These are phyloP conservation scores for Penicillium crustosum DNA, from an alignment of 2,329 filamentous ascomycete genomes.

Conservation along the genomic window DNA sequence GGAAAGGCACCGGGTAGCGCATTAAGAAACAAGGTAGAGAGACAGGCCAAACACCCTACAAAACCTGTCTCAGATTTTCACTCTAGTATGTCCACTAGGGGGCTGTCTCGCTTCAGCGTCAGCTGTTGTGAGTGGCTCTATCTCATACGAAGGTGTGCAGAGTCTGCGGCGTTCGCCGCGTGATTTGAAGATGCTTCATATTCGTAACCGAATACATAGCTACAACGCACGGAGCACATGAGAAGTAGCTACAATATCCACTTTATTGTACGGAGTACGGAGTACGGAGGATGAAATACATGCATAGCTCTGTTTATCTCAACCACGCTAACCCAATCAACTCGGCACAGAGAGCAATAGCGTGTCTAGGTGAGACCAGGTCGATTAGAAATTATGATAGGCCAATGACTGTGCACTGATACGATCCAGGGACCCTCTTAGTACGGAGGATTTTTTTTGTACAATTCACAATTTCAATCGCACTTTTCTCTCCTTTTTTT, in stretches of 20 bases:
- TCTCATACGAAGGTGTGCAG: neutral
- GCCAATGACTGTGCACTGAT: conserved; percentile 3
- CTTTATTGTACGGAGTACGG: neutral
- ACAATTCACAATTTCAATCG: neutral
- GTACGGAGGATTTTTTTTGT: neutral
- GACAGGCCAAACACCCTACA: conserved; percentile 8
- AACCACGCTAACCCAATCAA: neutral
- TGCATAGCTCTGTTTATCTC: neutral
- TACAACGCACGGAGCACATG: neutral
- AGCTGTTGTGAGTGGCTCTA: neutral
- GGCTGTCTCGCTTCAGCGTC: conserved; percentile 16
- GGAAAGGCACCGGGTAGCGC: conserved; percentile 1
- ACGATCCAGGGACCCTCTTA: neutral
- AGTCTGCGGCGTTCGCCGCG: neutral
- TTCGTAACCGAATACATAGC: neutral
- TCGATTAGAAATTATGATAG: conserved; percentile 2
- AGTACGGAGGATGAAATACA: neutral
- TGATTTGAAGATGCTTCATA: neutral
- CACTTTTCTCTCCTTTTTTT: neutral
- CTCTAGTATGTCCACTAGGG: conserved; percentile 1
- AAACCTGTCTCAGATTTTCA: conserved; percentile 19
- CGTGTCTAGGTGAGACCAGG: neutral
- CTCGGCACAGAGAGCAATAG: neutral
- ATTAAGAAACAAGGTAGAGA: conserved; percentile 22
- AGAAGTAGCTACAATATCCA: neutral